Conservation (phyloP, 2,329 filamentous ascomycete genomes). For the Colletotrichum chlorophyti region DNA sequence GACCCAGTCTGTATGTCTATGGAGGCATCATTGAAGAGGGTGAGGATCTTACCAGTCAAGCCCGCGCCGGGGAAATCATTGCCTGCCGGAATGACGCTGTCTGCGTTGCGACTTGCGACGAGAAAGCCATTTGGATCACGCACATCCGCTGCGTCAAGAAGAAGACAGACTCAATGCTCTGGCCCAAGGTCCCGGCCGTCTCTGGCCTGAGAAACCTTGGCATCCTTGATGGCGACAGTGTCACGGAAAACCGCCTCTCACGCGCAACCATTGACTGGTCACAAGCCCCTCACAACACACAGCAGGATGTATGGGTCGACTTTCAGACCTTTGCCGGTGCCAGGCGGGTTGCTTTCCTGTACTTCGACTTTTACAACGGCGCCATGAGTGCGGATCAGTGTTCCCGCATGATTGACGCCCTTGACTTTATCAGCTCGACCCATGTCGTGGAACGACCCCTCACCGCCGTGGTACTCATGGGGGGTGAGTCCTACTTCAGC, state of each 20-base stretch:
- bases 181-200: slow-evolving; percentile 48
- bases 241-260: slow-evolving; percentile 20
- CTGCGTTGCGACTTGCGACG: slow-evolving; percentile 45
- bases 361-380: slow-evolving; percentile 51
- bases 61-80: slow-evolving; percentile 37
- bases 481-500: slow-evolving; percentile 48
- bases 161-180: slow-evolving; percentile 44
- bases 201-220: slow-evolving; percentile 42
- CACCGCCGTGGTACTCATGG: slow-evolving; percentile 46
- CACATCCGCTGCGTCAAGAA: slow-evolving; percentile 46
- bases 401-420: slow-evolving; percentile 41
- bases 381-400: slow-evolving; percentile 50
- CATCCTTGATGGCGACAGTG: slow-evolving; percentile 33
- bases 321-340: slow-evolving; percentile 36
- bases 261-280: slow-evolving; percentile 36
- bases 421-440: slow-evolving; percentile 41
- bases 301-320: slow-evolving; percentile 48
- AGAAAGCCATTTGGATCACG: slow-evolving; percentile 48
- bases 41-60: slow-evolving; percentile 21
- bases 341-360: slow-evolving; percentile 43
- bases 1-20: slow-evolving; percentile 45
- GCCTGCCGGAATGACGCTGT: slow-evolving; percentile 43
- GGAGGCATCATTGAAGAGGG: slow-evolving; percentile 46
- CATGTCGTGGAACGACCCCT: slow-evolving; percentile 37
- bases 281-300: slow-evolving; percentile 36